Evolutionary conservation across 192 early-diverging fungal genomes (phyloP), one percentile per base, ranked within the genome.

Genomic region (Backusella liffmaniae): DNA sequence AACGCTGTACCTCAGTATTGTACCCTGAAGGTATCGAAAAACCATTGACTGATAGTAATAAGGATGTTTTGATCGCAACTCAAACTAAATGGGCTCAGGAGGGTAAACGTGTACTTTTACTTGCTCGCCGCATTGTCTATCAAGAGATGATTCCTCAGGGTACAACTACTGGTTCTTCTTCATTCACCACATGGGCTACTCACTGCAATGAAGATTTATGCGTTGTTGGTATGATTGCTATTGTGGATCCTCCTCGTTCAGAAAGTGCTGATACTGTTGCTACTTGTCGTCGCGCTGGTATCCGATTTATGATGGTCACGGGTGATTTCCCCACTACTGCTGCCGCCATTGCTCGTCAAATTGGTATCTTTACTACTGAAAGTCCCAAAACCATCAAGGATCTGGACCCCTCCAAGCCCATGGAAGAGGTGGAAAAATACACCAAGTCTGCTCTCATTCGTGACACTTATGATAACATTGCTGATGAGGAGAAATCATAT

Each of bases 291-390:
- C 65, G 76, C 21, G 95, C 95, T 5, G 91, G 91, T 34, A 81
- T 96, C 51, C 88, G 93, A 44, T 87, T 98, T 44, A 91, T 90
- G 75, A 96, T 98, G 96, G 91, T 94, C 42, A 96, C 95, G 23
- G 95, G 95, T 56, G 95, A 97, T 76, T 93, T 91, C 71, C 81
- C 86, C 26, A 72, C 86, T 30, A 98, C 95, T 0, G 96, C 96
- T 8, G 92, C 87, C 23, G 87, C 90, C 8, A 94, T 98, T 75
- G 95, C 92, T 26, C 85, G 88, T 9, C 89, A 94, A 71, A 90
- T 95, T 77, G 91, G 90, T 23, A 92, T 97, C 39, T 90, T 96
- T 35, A 77, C 84, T 1, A 75, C 77, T 10, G 51, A 78, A 13
- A 66, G 69, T 6, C 73, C 78, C 18, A 41, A 85, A 62, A 82